Percentiles rank a stretch among this genome's conserved stretches.
Evolutionary conservation across 805 yeast genomes (phyloP).

Genomic region (Starmerella davenportii): DNA sequence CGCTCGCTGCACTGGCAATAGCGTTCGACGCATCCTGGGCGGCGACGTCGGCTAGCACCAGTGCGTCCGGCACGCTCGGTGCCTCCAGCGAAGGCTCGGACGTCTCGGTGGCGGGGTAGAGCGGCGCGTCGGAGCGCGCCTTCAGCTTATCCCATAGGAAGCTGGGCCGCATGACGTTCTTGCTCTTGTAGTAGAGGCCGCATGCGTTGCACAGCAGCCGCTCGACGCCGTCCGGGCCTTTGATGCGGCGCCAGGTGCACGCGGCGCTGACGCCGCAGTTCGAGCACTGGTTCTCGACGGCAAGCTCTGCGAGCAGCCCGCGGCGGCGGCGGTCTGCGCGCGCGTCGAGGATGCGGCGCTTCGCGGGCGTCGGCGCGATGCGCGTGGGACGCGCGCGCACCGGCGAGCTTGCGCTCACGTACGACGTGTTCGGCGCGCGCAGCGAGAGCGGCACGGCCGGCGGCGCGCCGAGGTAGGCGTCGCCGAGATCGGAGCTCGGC

Average conservation of each 20-base stretch:
- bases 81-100: not conserved
- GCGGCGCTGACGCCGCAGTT: conserved; percentile 16
- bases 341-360: too few relatives aligned
- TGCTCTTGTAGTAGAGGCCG: conserved; percentile 20
- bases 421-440: not conserved
- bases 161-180: conserved; percentile 21
- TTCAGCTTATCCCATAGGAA: conserved; percentile 17
- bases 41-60: too few relatives aligned
- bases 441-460: conserved; percentile 4
- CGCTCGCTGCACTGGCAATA: too few relatives aligned
- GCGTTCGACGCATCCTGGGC: not conserved
- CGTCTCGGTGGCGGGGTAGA: not conserved
- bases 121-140: conserved; percentile 4
- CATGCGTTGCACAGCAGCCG: conserved; percentile 20
- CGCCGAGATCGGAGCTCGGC: not conserved
- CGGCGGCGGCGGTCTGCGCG: not conserved
- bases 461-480: conserved; percentile 1
- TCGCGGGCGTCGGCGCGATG: not conserved
- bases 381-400: conserved; percentile 7
- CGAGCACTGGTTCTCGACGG: conserved; percentile 9
- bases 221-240: conserved; percentile 7
- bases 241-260: conserved; percentile 14
- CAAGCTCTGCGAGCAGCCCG: conserved; percentile 1
- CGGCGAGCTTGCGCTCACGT: conserved; percentile 9
- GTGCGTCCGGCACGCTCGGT: too few relatives aligned